Base-by-base conservation (phyloP, 108 stramenopile species). In the Discostella stelligeroides region DNA sequence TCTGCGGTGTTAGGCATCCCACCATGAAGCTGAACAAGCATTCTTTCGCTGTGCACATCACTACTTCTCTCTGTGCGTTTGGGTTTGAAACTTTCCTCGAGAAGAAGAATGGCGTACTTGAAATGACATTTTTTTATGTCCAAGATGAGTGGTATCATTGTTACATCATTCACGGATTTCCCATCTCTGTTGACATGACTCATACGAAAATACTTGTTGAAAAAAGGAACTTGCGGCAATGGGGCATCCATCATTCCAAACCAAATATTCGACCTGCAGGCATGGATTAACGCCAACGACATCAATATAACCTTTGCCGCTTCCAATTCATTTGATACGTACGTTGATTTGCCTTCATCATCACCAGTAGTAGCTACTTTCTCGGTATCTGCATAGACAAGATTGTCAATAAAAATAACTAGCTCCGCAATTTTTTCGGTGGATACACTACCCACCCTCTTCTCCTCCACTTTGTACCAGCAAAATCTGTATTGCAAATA, bases 81-180 rank as follows among this genome's bases (percentile, higher is more conserved):
- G 7, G 40, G 21, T 62, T 60, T 81, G 18, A 65, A 59, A 38
- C 41, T 51, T 49, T 81, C 80, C 46, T 80, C 74, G 14, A 69
- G 55, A 69, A 75, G 73, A 39, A 68, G 62, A 50, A 90, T 80
- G 23, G 88, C 86, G 42, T 75, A 88, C 23, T 77, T 70, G 30
- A 74, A 87, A 66, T 79, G 85, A 63, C 87, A 88, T 72, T 88
- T 88, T 34, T 88, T 85, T 58, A 91, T 51, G 73, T 91, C 90
- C 39, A 85, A 87, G 54, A 85, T 77, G 66, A 91, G 83, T 20
- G 82, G 70, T 71, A 59, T 65, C 38, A 37, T 28, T 49, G 56
- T 3, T 17, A 37, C 27, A 38, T 34, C 25, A 46, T 48, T 56
- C 60, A 55, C 45, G 7, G 12, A 15, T 17, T n/a, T n/a, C n/a